Base-by-base conservation (phyloP, 192 early-diverging fungal species). In the Backusella psychrophila region DNA sequence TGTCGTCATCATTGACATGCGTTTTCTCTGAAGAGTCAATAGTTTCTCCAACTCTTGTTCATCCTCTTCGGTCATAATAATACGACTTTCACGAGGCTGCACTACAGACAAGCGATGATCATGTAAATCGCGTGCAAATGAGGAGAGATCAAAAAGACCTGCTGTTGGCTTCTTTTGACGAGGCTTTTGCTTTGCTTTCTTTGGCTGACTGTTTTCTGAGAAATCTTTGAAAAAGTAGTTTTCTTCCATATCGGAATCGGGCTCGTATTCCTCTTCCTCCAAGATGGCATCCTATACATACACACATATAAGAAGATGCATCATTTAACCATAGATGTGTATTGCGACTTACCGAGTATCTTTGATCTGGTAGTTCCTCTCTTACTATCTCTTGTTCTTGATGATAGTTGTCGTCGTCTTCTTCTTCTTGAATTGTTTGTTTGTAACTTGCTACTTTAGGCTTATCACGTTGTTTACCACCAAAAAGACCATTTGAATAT, bases 191-290 rank as follows among this genome's bases (percentile, higher is more conserved):
- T 71, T 71, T 4, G 17, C 9, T 12, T 6, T 15, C 19, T 39
- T 41, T 4, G 19, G 35, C 11, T 19, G 31, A 39, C 35, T 49
- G 12, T 72, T 70, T 19, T 56, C 46, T 6, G 75, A 69, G 67
- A 80, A 80, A 33, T 80, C 79, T 33, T 80, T 75, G 26, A 80
- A 76, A 36, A 80, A 80, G 34, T 49, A 76, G 38, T 80, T 68
- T 66, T 80, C 79, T 36, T 80, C 75, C 23, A 53, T 23, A 15
- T 75, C 74, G 17, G 75, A 75, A 41, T 76, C 75, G 21, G 38
- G 66, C 29, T 76, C 75, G n/a, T 67, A 52, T 7, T 75, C 26
- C n/a, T 71, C 69, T 53, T 71, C 69, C 19, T 70, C 36, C 35
- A 59, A 59, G 9, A 23, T 12, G 11, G 21, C 23, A 59, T 59